Base-by-base conservation (phyloP, 192 early-diverging fungal genomes). In the Umbelopsis sp. region DNA sequence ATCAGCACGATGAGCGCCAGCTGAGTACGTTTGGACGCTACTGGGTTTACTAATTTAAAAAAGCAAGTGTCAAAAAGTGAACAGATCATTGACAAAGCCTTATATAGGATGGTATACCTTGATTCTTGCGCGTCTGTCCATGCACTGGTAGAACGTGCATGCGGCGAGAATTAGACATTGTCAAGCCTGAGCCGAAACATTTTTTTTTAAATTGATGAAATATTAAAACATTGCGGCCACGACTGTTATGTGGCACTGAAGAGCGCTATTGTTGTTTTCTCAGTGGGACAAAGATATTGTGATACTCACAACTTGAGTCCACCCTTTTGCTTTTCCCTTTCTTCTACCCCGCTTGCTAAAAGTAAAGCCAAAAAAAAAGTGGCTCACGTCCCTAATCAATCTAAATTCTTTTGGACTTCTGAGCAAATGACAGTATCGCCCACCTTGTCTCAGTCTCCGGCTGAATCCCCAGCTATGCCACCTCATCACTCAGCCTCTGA, bases 1-100 rank as follows among this genome's bases (percentile, higher is more conserved):
- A 86, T 80, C 13, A 88, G 78, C 4, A 81, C 85, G 10, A 87
- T 55, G 1, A 88, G 78, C 13, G 55, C 55, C 35, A 61, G 2
- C 18, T 61, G 55, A 15, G 55, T 61, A 4, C 55, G 25, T 30
- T 37, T 61, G 23, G 55, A 61, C 11, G 9, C 13, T 16, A 15
- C 11, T 8, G 33, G 30, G 4, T 61, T 33, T 25, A 61, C 55
- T 61, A 41, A 0, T 10, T 4, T 41, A 61, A 35, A 35, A n/a
- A 35, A 61, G 30, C 21, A n/a, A 12, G 21, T 18, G 30, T 35
- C 3, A 27, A 33, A n/a, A 61, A 35, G 10, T 30, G 25, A 3
- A 61, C 55, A 35, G 55, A n/a, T 18, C 16, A 25, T 61, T 61
- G 55, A n/a, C 55, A 33, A 61, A 61, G 12, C 30, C 55, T 61